Conservation (phyloP, 176 grass and related monocot genomes). For the Ensete ventricosum region DNA sequence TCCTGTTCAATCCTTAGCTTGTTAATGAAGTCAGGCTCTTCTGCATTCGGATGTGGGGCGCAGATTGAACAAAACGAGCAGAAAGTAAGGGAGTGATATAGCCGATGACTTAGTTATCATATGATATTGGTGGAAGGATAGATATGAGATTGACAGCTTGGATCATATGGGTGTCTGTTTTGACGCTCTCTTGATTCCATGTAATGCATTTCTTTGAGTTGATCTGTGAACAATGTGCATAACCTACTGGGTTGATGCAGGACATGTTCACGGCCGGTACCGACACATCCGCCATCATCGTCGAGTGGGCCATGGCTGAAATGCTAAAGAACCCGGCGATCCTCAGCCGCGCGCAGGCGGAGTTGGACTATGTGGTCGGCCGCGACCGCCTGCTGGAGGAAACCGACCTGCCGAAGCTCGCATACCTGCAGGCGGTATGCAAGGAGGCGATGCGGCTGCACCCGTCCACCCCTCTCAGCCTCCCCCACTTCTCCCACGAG, state of each 20-base stretch:
- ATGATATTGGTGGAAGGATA: too few species aligned
- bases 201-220: too few species aligned
- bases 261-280: conserved; percentile 30
- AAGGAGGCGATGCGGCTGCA: conserved; percentile 32
- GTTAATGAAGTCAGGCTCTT: too few species aligned
- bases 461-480: conserved; percentile 22
- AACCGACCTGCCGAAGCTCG: conserved; percentile 22
- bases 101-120: too few species aligned
- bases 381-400: conserved; percentile 17
- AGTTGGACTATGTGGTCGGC: conserved; percentile 19
- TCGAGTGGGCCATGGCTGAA: conserved; percentile 27
- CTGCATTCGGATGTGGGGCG: too few species aligned
- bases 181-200: too few species aligned
- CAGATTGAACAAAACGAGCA: too few species aligned
- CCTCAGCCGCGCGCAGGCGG: conserved; percentile 13
- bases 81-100: too few species aligned
- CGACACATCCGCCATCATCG: conserved; percentile 16
- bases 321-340: conserved; percentile 22
- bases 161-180: too few species aligned
- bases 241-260: not conserved
- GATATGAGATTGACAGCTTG: too few species aligned
- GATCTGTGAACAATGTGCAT: not conserved
- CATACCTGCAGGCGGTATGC: conserved; percentile 22
- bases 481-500: conserved; percentile 10
- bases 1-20: too few species aligned